Conservation (phyloP, 2,329 filamentous ascomycete genomes). For the Cytospora mali region DNA sequence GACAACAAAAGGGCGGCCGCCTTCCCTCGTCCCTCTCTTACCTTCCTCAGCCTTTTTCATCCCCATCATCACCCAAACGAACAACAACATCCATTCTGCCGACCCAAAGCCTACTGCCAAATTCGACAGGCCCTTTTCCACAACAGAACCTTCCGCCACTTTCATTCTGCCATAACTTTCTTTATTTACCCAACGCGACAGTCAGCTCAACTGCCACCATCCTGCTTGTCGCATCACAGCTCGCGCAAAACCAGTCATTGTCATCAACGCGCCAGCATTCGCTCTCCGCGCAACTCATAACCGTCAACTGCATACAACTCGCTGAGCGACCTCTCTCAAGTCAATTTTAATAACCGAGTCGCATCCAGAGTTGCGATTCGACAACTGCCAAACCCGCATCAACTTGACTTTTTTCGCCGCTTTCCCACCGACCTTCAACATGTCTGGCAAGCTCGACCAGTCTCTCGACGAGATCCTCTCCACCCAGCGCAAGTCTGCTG, state of each 20-base stretch:
- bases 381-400: slow-evolving; percentile 14
- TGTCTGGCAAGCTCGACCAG: slow-evolving; percentile 96
- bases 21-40: slow-evolving; percentile 5
- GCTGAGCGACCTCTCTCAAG: slow-evolving; percentile 3
- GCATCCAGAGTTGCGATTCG: slow-evolving; percentile 2
- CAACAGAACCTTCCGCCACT: slow-evolving; percentile 9
- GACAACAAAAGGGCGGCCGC: slow-evolving; percentile 17
- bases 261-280: background rate
- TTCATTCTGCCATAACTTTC: slow-evolving; percentile 7
- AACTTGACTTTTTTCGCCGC: slow-evolving; percentile 16
- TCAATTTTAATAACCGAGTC: slow-evolving; percentile 6
- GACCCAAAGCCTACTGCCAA: slow-evolving; percentile 10
- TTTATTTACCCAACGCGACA: background rate
- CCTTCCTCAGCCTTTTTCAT: slow-evolving; percentile 18
- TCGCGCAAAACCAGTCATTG: slow-evolving; percentile 9
- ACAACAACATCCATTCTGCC: slow-evolving; percentile 9
- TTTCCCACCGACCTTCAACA: slow-evolving; percentile 43
- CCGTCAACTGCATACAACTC: background rate
- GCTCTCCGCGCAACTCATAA: background rate
- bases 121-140: slow-evolving; percentile 8
- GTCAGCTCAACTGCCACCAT: background rate
- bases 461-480: slow-evolving; percentile 97
- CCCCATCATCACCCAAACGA: background rate
- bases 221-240: slow-evolving; percentile 12
- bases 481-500: slow-evolving; percentile 65